phyloP scores from a whole-genome alignment of 768 basidiomycete genomes.

The Lyophyllum shimeji region DNA sequence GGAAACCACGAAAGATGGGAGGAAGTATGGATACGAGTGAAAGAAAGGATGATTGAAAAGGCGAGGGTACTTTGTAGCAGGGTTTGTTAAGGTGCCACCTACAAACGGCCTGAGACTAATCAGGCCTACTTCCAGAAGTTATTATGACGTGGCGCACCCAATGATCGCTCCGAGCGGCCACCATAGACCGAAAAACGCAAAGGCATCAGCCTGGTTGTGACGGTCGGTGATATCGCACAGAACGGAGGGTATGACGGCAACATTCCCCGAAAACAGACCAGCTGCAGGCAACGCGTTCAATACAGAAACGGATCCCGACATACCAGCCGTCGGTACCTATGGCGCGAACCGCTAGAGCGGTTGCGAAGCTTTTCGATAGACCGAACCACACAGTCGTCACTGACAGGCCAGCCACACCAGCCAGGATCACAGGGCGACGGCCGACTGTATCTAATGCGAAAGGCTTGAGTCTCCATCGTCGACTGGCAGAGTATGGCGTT shows the following conservation, averaged over 20 bases:
- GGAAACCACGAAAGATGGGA: conserved; percentile 52
- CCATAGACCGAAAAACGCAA: conserved; percentile 56
- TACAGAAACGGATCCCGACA: not conserved
- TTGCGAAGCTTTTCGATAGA: conserved; percentile 47
- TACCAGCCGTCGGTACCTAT: conserved; percentile 36
- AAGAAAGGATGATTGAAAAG: conserved; percentile 45
- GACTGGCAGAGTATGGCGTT: not conserved
- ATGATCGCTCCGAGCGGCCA: conserved; percentile 59
- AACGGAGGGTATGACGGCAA: conserved; percentile 59
- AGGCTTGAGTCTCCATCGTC: not conserved
- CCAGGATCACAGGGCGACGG: conserved; percentile 58
- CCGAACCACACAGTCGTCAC: conserved; percentile 54
- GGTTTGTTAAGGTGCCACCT: conserved; percentile 58
- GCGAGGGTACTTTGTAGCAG: conserved; percentile 44
- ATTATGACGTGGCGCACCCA: conserved; percentile 37
- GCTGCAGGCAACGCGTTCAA: conserved; percentile 30
- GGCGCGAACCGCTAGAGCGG: conserved; percentile 45
- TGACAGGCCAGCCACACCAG: conserved; percentile 47
- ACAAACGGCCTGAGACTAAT: conserved; percentile 46
- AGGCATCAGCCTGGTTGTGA: conserved; percentile 54
- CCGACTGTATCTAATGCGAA: conserved; percentile 48
- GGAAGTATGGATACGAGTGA: conserved; percentile 54
- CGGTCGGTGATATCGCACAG: conserved; percentile 61
- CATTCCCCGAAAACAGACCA: conserved; percentile 59
- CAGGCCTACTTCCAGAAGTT: not conserved